A percentile compares a stretch with the other conserved stretches of the same genome.
These are phyloP conservation scores for Bruguiera sexangula DNA, from an alignment of 345 rosid species.

Conservation along the genomic window DNA sequence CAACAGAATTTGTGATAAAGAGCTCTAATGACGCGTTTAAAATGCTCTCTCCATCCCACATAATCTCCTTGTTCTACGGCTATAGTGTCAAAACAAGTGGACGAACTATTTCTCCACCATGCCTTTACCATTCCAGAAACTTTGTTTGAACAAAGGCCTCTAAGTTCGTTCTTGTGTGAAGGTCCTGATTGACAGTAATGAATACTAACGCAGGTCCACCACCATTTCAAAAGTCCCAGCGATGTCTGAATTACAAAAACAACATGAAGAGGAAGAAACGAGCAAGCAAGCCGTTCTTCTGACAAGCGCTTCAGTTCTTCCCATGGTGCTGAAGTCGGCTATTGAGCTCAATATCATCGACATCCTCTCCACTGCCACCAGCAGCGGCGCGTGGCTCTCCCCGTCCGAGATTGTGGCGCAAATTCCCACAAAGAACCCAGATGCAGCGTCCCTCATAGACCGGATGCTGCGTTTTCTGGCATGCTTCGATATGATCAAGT, in stretches of 20 bases:
- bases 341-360: constrained; percentile 46
- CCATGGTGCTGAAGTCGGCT: constrained; percentile 46
- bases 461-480: constrained; percentile 50
- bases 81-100: no score
- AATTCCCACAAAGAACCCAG: constrained; percentile 42
- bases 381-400: constrained; percentile 31
- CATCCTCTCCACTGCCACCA: constrained; percentile 26
- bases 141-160: no score
- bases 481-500: constrained; percentile 37
- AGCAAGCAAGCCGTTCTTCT: constrained; percentile 39
- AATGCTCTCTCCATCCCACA: no score
- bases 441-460: constrained; percentile 39
- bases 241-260: background rate
- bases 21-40: no score
- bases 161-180: no score
- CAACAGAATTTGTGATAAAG: no score
- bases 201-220: no score
- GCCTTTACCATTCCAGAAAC: no score
- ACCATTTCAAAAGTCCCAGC: no score
- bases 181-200: no score
- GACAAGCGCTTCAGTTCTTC: constrained; percentile 31
- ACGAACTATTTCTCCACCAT: no score
- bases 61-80: no score
- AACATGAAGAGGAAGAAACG: constrained; percentile 25
- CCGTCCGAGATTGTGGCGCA: constrained; percentile 34